Evolutionary conservation across 768 basidiomycete genomes (phyloP), one percentile per base, ranked within the genome.

Genomic region (Mycena indigotica): DNA sequence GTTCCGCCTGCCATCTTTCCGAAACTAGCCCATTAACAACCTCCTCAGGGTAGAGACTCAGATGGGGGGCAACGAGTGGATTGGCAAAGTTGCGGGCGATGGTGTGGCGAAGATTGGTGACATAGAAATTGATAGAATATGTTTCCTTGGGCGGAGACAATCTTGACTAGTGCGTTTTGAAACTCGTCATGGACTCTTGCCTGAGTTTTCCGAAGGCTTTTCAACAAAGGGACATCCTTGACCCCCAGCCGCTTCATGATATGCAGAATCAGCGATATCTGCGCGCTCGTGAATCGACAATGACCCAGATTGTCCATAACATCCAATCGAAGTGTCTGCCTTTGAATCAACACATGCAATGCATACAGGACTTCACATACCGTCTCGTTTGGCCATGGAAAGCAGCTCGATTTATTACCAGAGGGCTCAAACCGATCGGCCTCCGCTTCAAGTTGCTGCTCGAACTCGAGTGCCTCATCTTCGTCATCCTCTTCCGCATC

Each of bases 251-350:
- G 66, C 4, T 63, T 30, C 28, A 74, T 63, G 12, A 71, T 53
- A 70, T 71, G 75, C 13, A 76, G 53, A 15, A 76, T 58, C 10
- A 72, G 54, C 28, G 66, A 69, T 60, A 76, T 62, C 23, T 72
- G 56, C 1, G 62, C 57, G 1, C 56, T 44, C 0, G 74, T 73
- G 3, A 76, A 57, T 12, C 65, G 68, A 17, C 73, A 63, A 0
- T 70, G 56, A 0, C 70, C 72, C 5, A 76, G 56, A 45, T 71
- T 75, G 53, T 75, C 69, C 12, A 74, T 55, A 2, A 64, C 60
- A 41, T 76, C 69, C 6, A 75, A 63, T 15, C 71, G 52, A 53
- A 60, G 50, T 32, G 44, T 4, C 19, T 17, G n/a, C n/a, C n/a
- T 10, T 38, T 38, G 10, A 10, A n/a, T 38, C 35, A n/a, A n/a